Evolutionary conservation across 2,329 filamentous ascomycete species (phyloP).

Genomic region (Trichoderma sp.): DNA sequence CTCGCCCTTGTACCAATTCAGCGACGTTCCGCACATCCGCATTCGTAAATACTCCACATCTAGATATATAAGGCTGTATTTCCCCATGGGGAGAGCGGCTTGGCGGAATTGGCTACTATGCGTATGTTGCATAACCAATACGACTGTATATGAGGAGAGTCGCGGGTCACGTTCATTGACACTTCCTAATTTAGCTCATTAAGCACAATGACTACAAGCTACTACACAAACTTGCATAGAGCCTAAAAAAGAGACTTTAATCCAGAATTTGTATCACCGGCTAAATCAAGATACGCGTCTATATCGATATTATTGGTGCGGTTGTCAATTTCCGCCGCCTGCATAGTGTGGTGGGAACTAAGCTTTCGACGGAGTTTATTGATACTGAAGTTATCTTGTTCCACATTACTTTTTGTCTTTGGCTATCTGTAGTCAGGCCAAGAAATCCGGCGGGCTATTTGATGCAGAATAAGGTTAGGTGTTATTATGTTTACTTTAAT

Average conservation of each 20-base stretch:
- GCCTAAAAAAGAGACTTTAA: not conserved
- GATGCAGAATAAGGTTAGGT: not conserved
- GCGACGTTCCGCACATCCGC: not conserved
- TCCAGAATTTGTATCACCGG: not conserved
- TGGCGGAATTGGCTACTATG: not conserved
- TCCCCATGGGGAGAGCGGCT: not conserved
- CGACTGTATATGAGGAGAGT: not conserved
- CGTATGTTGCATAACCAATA: not conserved
- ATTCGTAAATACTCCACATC: not conserved
- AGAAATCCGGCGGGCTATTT: not conserved
- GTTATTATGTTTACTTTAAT: not conserved
- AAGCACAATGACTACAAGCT: not conserved
- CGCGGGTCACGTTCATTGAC: not conserved
- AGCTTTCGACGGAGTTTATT: not conserved
- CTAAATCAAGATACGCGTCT: slow-evolving; percentile 3
- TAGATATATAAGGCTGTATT: not conserved
- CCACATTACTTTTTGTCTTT: not conserved
- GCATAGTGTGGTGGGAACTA: not conserved
- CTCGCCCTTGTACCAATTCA: not conserved
- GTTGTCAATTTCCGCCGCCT: not conserved
- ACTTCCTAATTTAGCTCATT: not conserved
- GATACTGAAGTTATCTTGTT: not conserved
- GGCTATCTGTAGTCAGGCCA: not conserved
- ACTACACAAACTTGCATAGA: not conserved
- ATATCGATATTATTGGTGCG: not conserved